Percentiles rank a stretch among this genome's conserved stretches.
phyloP scores from a whole-genome alignment of 257 asterid species.

The Ophiorrhiza pumila region DNA sequence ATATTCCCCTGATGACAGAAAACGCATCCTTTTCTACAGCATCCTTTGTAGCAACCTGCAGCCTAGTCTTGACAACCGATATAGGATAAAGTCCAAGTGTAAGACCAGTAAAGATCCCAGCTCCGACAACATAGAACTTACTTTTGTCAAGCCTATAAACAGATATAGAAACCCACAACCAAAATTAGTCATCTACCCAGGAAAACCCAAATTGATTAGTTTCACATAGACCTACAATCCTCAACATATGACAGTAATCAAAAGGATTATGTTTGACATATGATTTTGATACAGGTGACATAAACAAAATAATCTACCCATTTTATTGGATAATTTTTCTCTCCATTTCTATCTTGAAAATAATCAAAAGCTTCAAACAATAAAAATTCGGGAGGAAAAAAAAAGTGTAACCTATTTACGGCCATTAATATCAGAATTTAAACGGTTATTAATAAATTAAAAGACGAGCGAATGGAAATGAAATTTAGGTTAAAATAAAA shows the following conservation, averaged over 20 bases:
- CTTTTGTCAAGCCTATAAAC: slow-evolving; percentile 74
- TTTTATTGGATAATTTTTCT: too few relatives aligned
- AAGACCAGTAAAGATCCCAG: slow-evolving; percentile 81
- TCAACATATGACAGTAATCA: background rate
- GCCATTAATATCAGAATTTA: background rate
- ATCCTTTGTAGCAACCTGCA: slow-evolving; percentile 67
- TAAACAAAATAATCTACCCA: too few relatives aligned
- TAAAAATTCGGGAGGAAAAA: background rate
- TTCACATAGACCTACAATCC: too few relatives aligned
- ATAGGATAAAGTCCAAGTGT: slow-evolving; percentile 86
- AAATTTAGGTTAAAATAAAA: background rate
- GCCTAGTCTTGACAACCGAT: slow-evolving; percentile 85
- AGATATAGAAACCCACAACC: slow-evolving; percentile 14
- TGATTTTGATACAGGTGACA: too few relatives aligned
- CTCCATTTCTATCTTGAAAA: background rate
- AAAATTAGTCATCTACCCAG: background rate
- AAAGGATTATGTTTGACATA: background rate
- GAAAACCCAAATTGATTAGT: background rate
- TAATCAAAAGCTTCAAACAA: background rate
- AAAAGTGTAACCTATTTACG: background rate
- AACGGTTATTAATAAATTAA: background rate
- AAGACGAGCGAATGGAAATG: background rate
- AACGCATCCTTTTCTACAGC: slow-evolving; percentile 63
- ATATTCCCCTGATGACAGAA: slow-evolving; percentile 65
- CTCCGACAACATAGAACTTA: slow-evolving; percentile 79